phyloP scores from a whole-genome alignment of 2,329 filamentous ascomycete species.

The Penicillium sp. region DNA sequence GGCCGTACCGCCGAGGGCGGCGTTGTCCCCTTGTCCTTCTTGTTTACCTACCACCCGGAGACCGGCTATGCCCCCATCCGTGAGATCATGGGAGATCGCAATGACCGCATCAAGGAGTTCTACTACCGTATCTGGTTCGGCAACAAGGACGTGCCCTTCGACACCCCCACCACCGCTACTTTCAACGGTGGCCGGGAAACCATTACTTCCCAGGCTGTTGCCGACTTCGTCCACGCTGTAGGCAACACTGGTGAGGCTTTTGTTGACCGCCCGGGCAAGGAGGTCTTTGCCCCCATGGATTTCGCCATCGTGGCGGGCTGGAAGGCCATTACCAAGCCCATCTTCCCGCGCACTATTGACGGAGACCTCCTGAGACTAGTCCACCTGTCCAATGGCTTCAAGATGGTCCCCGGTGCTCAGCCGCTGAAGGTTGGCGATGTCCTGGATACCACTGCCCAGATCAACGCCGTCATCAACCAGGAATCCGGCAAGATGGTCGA shows the following conservation, averaged over 20 bases:
- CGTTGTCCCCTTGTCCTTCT: slow-evolving; percentile 77
- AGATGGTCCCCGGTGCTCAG: slow-evolving; percentile 94
- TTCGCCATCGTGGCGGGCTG: slow-evolving; percentile 97
- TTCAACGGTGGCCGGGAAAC: slow-evolving; percentile 87
- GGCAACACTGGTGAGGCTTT: slow-evolving; percentile 98
- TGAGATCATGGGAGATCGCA: slow-evolving; percentile 93
- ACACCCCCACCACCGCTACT: slow-evolving; percentile 77
- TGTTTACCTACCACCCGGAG: slow-evolving; percentile 92
- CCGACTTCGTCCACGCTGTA: slow-evolving; percentile 98
- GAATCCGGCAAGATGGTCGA: slow-evolving; percentile 99
- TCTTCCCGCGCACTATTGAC: slow-evolving; percentile 94
- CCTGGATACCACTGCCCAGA: slow-evolving; percentile 86
- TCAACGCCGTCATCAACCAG: slow-evolving; percentile 98
- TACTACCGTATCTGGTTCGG: slow-evolving; percentile 99
- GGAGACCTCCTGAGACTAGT: slow-evolving; percentile 95
- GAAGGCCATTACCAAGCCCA: slow-evolving; percentile 99
- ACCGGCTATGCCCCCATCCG: slow-evolving; percentile 95
- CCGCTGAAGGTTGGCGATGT: slow-evolving; percentile 94
- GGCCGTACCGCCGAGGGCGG: slow-evolving; percentile 82
- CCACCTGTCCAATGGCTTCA: slow-evolving; percentile 94
- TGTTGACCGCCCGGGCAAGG: slow-evolving; percentile 90
- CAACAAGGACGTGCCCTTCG: slow-evolving; percentile 76
- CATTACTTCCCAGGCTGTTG: slow-evolving; percentile 89
- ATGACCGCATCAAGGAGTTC: slow-evolving; percentile 98
- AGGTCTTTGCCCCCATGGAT: slow-evolving; percentile 95